A percentile compares a stretch with the other conserved stretches of the same genome.
These are phyloP conservation scores for Cyclotella atomus DNA, from an alignment of 108 stramenopile species.

Conservation along the genomic window DNA sequence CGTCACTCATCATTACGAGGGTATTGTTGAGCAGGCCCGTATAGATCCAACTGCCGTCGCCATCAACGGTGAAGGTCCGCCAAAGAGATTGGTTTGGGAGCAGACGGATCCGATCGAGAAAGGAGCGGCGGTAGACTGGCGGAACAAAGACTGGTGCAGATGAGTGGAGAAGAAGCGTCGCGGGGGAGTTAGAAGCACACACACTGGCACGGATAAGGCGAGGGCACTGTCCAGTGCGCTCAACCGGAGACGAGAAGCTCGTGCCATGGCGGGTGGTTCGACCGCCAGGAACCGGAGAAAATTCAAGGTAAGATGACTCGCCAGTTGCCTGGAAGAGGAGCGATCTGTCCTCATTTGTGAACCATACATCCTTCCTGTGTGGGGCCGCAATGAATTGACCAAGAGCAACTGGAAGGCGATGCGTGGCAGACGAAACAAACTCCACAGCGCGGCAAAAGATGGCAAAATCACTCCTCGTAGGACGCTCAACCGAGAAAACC, in stretches of 20 bases:
- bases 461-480: background rate
- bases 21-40: background rate
- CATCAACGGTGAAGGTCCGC: background rate
- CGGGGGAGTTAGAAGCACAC: background rate
- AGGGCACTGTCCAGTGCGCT: background rate
- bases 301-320: background rate
- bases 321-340: background rate
- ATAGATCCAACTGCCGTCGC: slow-evolving; percentile 1
- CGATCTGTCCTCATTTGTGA: background rate
- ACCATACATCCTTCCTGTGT: background rate
- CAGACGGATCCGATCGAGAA: background rate
- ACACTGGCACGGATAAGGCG: background rate
- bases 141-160: background rate
- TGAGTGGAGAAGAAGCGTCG: background rate
- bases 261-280: background rate
- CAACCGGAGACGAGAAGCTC: background rate
- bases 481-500: background rate
- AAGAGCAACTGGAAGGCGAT: background rate
- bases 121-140: background rate
- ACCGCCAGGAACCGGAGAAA: background rate
- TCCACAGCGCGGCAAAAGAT: background rate
- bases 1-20: slow-evolving; percentile 8
- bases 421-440: background rate
- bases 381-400: background rate
- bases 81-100: background rate